phyloP scores from a whole-genome alignment of 2,329 filamentous ascomycete species.

The Venturia carpophila region DNA sequence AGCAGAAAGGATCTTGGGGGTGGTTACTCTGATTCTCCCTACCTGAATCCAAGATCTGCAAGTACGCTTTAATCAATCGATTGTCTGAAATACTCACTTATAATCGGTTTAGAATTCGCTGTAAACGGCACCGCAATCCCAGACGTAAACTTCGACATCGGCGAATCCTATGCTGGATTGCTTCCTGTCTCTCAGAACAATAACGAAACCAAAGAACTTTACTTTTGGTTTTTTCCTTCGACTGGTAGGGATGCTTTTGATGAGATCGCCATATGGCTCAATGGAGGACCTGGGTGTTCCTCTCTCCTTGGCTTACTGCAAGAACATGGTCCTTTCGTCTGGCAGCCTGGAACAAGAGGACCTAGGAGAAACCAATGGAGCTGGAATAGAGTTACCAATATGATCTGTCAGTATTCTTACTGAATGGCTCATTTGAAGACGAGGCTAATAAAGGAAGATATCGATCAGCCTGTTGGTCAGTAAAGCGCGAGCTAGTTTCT shows the following conservation, averaged over 20 bases:
- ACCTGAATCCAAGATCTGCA: neutral
- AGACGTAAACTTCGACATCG: conserved; percentile 39
- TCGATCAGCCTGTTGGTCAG: conserved; percentile 8
- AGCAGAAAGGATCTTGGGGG: neutral
- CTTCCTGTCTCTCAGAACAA: conserved; percentile 45
- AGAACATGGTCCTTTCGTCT: conserved; percentile 21
- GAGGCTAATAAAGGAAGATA: neutral
- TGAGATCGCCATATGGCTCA: conserved; percentile 24
- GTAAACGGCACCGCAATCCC: conserved; percentile 40
- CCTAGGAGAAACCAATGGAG: conserved; percentile 26
- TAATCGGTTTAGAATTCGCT: conserved; percentile 25
- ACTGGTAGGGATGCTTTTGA: conserved; percentile 21
- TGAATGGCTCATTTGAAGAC: neutral
- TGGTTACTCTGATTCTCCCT: neutral
- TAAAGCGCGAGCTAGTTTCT: neutral
- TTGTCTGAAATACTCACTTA: neutral
- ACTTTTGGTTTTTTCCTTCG: conserved; percentile 50
- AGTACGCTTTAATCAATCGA: neutral
- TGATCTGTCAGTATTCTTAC: neutral
- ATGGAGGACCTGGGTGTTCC: conserved; percentile 21
- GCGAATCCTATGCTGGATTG: conserved; percentile 39
- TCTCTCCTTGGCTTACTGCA: conserved; percentile 22
- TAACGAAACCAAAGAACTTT: conserved; percentile 36
- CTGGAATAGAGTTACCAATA: neutral
- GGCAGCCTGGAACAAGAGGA: conserved; percentile 30